Percentiles rank a stretch among this genome's conserved stretches.
Conservation (phyloP, 495 filamentous ascomycete species). For the Hypoxylon lienhwacheense region DNA sequence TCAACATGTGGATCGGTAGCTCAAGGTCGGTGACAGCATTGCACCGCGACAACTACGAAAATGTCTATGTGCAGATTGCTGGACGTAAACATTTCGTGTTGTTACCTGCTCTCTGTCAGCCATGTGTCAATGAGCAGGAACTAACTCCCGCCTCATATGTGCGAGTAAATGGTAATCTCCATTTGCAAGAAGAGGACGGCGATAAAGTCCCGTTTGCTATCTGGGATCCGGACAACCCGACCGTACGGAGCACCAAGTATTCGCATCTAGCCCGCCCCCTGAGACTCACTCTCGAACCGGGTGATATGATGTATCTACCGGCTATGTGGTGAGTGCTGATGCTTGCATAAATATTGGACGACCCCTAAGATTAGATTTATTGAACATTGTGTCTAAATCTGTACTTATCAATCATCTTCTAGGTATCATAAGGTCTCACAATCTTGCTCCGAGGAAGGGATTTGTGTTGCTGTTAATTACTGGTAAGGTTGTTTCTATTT, state of each 20-base stretch:
- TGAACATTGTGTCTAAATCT: neutral
- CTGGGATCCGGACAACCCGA: conserved; percentile 69
- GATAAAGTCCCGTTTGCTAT: conserved; percentile 61
- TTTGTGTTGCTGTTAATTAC: conserved; percentile 77
- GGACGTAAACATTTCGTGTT: conserved; percentile 72
- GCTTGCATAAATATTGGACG: neutral
- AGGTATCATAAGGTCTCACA: conserved; percentile 72
- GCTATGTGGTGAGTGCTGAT: conserved; percentile 63
- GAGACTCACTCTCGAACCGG: conserved; percentile 62
- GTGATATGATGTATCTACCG: conserved; percentile 81
- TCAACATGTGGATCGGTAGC: conserved; percentile 81
- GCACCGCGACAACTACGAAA: conserved; percentile 81
- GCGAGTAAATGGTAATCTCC: conserved; percentile 37
- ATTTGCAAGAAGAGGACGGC: conserved; percentile 41
- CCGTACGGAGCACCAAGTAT: conserved; percentile 51
- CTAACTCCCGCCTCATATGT: conserved; percentile 58
- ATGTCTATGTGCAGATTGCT: conserved; percentile 72
- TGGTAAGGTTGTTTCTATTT: conserved; percentile 54
- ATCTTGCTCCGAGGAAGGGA: conserved; percentile 59
- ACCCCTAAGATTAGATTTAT: neutral
- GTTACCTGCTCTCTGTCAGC: conserved; percentile 63
- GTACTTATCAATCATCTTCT: neutral
- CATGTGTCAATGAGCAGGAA: conserved; percentile 62
- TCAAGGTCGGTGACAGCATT: conserved; percentile 63
- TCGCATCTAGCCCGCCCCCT: conserved; percentile 58